Conservation (phyloP, 2,329 filamentous ascomycete species). For the Aureobasidium musti region DNA sequence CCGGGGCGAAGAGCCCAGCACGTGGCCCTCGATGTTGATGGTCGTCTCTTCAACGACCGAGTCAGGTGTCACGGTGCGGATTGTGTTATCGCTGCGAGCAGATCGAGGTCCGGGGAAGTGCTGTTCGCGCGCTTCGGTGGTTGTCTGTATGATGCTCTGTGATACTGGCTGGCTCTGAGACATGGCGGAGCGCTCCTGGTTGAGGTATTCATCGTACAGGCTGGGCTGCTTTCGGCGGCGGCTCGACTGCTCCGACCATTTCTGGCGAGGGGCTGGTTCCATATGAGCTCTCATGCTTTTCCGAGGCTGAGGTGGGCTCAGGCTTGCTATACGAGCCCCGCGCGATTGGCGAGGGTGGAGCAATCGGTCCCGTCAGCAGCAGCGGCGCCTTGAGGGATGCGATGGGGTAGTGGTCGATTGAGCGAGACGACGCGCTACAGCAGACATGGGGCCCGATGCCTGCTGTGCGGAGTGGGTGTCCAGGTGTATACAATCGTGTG, state of each 20-base stretch:
- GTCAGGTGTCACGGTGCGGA: constrained; percentile 69
- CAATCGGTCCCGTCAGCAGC: background rate
- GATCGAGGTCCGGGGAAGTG: constrained; percentile 14
- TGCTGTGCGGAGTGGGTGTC: constrained; percentile 25
- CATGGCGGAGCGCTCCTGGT: constrained; percentile 33
- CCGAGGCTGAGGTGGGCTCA: background rate
- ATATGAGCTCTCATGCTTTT: constrained; percentile 20
- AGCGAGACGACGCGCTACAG: constrained; percentile 28
- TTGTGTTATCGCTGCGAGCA: constrained; percentile 44
- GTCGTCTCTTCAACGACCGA: constrained; percentile 27
- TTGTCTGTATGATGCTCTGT: constrained; percentile 14
- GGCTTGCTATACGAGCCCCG: constrained; percentile 4
- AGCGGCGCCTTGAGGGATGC: background rate
- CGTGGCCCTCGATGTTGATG: constrained; percentile 21
- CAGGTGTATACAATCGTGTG: constrained; percentile 8
- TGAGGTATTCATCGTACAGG: constrained; percentile 40
- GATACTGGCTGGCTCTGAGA: constrained; percentile 23
- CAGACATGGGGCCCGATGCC: constrained; percentile 29
- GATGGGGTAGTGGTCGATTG: constrained; percentile 5
- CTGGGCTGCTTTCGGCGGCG: constrained; percentile 37
- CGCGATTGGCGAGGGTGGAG: constrained; percentile 6
- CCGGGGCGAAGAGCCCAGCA: constrained; percentile 25
- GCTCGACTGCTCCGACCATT: constrained; percentile 32
- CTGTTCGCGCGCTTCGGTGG: constrained; percentile 11
- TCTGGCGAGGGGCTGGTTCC: constrained; percentile 30